These are phyloP conservation scores for Isatis tinctoria DNA, from an alignment of 345 rosid genomes.

Conservation along the genomic window DNA sequence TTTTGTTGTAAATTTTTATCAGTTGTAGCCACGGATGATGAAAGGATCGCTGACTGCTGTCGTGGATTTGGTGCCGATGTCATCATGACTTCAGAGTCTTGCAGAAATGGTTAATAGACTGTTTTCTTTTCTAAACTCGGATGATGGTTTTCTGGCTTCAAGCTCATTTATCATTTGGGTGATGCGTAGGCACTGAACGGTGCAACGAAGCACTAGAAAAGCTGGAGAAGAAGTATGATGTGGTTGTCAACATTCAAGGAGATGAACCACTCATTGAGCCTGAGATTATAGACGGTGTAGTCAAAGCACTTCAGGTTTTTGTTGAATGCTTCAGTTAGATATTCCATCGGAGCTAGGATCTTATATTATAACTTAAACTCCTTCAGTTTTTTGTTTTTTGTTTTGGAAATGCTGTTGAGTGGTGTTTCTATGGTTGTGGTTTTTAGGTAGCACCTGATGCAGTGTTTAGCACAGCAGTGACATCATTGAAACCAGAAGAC, in stretches of 20 bases:
- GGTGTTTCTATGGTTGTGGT: constrained; percentile 2
- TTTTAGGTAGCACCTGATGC: constrained; percentile 87
- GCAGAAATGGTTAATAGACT: constrained; percentile 62
- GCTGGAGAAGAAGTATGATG: constrained; percentile 79
- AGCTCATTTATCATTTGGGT: not conserved
- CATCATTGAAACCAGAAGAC: constrained; percentile 85
- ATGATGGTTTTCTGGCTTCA: not conserved
- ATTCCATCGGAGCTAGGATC: not conserved
- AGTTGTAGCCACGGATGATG: constrained; percentile 98
- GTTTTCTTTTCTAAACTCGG: not conserved
- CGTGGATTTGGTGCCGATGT: constrained; percentile 95
- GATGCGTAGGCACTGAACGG: constrained; percentile 66
- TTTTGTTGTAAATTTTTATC: not conserved
- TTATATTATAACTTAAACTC: not conserved
- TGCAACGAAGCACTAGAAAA: constrained; percentile 89
- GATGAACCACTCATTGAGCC: constrained; percentile 97
- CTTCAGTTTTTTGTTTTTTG: not conserved
- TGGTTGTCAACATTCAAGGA: constrained; percentile 92
- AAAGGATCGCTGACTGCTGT: constrained; percentile 86
- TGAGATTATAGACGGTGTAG: constrained; percentile 91
- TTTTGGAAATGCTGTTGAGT: not conserved
- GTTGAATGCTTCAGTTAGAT: constrained; percentile 79
- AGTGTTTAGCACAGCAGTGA: constrained; percentile 95
- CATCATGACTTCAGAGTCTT: constrained; percentile 91
- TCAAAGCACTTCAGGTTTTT: constrained; percentile 95